Evolutionary conservation across 2,329 filamentous ascomycete genomes (phyloP), one percentile per base, ranked within the genome.

Genomic region (Orbilia brochopaga): DNA sequence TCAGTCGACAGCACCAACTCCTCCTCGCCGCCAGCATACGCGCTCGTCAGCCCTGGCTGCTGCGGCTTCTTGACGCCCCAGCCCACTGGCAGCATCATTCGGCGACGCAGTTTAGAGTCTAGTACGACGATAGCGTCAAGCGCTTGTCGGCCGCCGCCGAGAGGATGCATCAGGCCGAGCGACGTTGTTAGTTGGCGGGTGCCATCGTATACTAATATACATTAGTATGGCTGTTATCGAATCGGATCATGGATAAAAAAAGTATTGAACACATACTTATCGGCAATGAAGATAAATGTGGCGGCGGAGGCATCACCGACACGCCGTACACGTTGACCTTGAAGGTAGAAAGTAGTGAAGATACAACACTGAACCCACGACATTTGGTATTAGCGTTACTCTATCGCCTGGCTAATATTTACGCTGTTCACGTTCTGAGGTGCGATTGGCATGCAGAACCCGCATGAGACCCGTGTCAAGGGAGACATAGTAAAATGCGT

Each of bases 101-200:
- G 78, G 21, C 80, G 76, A 40, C 78, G 76, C 0, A 78, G 78
- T 11, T 75, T 74, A 3, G 70, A 73, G 69, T 82, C 81, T 1
- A 82, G 64, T 1, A 82, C 78, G 2, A 81, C 80, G n/a, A 82
- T 76, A 3, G 81, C 80, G 69, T 82, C 81, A 10, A 82, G 75
- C 1, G 80, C 80, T 21, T 78, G 76, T 50, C 80, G 79, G 1
- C 81, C 81, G 59, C 80, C 81, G 44, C 81, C 81, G 2, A 82
- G 77, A 1, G 81, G 81, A 69, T 82, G 81, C 23, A 82, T 75
- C 5, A 82, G 76, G 6, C 81, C 81, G 17, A 82, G 73, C 15
- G 72, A 69, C 30, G 73, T 73, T 19, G 75, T 76, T 11, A 77
- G 65, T n/a, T 73, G 66, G 21, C 74, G 78, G 76, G 57, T 80